Conservation (phyloP, 352 stramenopile genomes). For the Thalassiosira oceanica region DNA sequence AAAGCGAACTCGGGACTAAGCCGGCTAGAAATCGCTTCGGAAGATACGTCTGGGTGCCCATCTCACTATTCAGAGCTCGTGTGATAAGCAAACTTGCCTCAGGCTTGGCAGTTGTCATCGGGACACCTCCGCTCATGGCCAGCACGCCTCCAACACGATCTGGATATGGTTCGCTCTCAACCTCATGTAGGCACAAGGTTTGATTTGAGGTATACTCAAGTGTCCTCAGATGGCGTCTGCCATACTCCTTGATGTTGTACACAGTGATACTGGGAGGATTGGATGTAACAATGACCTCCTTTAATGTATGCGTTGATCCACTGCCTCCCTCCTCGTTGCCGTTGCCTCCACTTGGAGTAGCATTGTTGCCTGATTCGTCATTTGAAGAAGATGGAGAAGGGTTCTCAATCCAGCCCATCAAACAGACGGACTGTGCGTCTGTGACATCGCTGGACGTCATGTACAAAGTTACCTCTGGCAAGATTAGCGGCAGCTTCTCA, state of each 20-base stretch:
- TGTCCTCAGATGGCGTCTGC: constrained; percentile 92
- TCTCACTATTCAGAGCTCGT: constrained; percentile 77
- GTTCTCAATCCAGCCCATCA: constrained; percentile 82
- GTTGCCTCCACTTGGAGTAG: constrained; percentile 10
- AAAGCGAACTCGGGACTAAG: constrained; percentile 89
- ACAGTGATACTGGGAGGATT: constrained; percentile 91
- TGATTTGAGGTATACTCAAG: constrained; percentile 97
- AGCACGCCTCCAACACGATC: constrained; percentile 80
- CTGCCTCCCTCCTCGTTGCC: no score
- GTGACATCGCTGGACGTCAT: constrained; percentile 76
- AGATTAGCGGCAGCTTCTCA: constrained; percentile 78
- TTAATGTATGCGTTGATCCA: constrained; percentile 92
- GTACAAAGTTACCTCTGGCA: constrained; percentile 73
- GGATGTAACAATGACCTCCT: constrained; percentile 96
- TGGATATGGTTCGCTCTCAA: constrained; percentile 82
- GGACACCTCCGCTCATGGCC: constrained; percentile 78
- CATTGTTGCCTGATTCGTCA: constrained; percentile 47
- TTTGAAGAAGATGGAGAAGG: no score
- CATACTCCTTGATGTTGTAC: constrained; percentile 96
- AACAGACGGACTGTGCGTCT: constrained; percentile 65
- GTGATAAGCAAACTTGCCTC: constrained; percentile 88
- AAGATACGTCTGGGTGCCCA: constrained; percentile 85
- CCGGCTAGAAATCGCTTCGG: constrained; percentile 91
- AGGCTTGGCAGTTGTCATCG: constrained; percentile 77
- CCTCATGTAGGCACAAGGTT: constrained; percentile 90